Conservation (phyloP, 2,329 filamentous ascomycete species). For the Aschersonia sp. region DNA sequence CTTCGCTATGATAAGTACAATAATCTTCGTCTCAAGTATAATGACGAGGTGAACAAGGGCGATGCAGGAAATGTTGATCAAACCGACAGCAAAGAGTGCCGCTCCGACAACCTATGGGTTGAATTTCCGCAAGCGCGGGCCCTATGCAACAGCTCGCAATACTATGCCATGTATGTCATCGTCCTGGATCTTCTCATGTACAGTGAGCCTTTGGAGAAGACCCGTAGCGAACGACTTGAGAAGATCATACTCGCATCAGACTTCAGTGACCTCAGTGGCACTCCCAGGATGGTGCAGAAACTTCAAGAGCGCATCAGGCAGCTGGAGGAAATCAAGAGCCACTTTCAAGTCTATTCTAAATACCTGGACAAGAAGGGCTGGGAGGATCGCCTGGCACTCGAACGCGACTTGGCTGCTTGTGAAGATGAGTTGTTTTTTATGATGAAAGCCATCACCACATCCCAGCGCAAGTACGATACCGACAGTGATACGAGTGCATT, state of each 20-base stretch:
- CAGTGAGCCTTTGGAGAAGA: constrained; percentile 91
- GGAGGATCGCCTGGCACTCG: constrained; percentile 79
- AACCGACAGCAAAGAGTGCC: constrained; percentile 40
- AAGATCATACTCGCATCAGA: constrained; percentile 99
- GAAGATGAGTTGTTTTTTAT: constrained; percentile 98
- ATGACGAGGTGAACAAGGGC: constrained; percentile 70
- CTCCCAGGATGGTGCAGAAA: constrained; percentile 81
- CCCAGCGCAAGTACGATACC: constrained; percentile 70
- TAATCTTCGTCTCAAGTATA: constrained; percentile 88
- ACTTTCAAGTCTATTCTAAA: constrained; percentile 86
- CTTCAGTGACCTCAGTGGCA: constrained; percentile 89
- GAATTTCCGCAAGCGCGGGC: constrained; percentile 89
- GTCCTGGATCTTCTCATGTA: constrained; percentile 92
- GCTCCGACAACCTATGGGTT: constrained; percentile 94
- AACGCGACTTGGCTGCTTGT: constrained; percentile 74
- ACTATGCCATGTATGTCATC: constrained; percentile 97
- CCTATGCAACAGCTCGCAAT: constrained; percentile 94
- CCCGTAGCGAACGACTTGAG: constrained; percentile 84
- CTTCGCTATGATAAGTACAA: constrained; percentile 98
- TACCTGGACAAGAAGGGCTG: constrained; percentile 79
- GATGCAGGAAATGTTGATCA: constrained; percentile 31
- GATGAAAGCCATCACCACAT: constrained; percentile 98
- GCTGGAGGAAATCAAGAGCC: constrained; percentile 87
- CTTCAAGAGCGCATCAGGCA: constrained; percentile 87
- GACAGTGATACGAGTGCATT: constrained; percentile 62